These are phyloP conservation scores for Rachicladosporium sp. DNA, from an alignment of 2,329 filamentous ascomycete species.

Conservation along the genomic window DNA sequence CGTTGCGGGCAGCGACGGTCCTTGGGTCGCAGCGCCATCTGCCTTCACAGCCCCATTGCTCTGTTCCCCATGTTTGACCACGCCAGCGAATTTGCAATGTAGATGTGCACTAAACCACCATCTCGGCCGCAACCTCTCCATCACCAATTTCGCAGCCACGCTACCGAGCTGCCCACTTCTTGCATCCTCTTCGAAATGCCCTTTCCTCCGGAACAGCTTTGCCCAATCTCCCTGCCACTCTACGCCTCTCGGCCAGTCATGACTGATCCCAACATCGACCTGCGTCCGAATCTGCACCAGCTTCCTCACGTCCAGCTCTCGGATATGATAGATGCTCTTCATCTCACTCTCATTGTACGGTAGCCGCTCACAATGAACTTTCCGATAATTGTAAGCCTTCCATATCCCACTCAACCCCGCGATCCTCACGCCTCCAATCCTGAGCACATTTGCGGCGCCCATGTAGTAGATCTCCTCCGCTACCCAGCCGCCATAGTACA, in stretches of 20 bases:
- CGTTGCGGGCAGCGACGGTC: too few species aligned
- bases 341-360: slow-evolving; percentile 71
- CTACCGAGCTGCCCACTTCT: slow-evolving; percentile 64
- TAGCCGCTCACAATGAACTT: slow-evolving; percentile 70
- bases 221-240: slow-evolving; percentile 64
- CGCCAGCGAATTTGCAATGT: slow-evolving; percentile 74
- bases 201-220: slow-evolving; percentile 60
- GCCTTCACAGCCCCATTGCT: not conserved
- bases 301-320: slow-evolving; percentile 85
- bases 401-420: slow-evolving; percentile 88
- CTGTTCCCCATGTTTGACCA: slow-evolving; percentile 33
- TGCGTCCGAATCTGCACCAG: slow-evolving; percentile 73
- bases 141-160: slow-evolving; percentile 62
- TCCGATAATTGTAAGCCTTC: slow-evolving; percentile 81
- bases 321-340: slow-evolving; percentile 75
- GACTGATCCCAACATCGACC: slow-evolving; percentile 81
- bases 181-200: slow-evolving; percentile 64
- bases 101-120: slow-evolving; percentile 89
- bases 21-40: too few species aligned
- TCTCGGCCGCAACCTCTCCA: slow-evolving; percentile 67
- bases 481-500: slow-evolving; percentile 95
- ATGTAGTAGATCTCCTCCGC: slow-evolving; percentile 96
- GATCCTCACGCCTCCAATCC: slow-evolving; percentile 73
- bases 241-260: slow-evolving; percentile 85
- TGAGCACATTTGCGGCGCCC: slow-evolving; percentile 80